These are phyloP conservation scores for Eremothecium cymbalariae DNA, from an alignment of 1,139 yeast species.

Conservation along the genomic window DNA sequence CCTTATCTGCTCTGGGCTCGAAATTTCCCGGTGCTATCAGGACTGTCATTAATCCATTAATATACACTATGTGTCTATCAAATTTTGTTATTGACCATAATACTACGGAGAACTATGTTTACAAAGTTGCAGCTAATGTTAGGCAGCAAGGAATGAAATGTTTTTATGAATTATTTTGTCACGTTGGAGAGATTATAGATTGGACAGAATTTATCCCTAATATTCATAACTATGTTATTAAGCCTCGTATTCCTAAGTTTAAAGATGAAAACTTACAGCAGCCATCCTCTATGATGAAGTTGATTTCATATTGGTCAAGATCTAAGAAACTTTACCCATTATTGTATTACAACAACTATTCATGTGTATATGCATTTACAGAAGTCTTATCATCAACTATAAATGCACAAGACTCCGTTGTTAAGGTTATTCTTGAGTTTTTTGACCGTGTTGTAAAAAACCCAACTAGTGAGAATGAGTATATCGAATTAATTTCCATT, in stretches of 20 bases:
- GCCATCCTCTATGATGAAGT: conserved; percentile 65
- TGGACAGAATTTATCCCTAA: conserved; percentile 52
- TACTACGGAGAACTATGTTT: conserved; percentile 27
- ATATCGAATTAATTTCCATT: conserved; percentile 43
- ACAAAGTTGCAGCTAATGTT: conserved; percentile 44
- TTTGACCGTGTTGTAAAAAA: conserved; percentile 40
- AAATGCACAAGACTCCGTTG: conserved; percentile 61
- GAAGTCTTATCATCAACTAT: conserved; percentile 41
- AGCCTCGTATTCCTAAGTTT: conserved; percentile 59
- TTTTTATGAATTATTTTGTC: conserved; percentile 43
- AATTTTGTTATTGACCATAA: conserved; percentile 39
- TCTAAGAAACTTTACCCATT: conserved; percentile 43
- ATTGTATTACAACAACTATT: conserved; percentile 47
- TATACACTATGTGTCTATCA: conserved; percentile 50
- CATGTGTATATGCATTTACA: conserved; percentile 50
- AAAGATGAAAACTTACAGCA: conserved; percentile 74
- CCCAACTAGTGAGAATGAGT: conserved; percentile 38
- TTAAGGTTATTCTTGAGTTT: conserved; percentile 50
- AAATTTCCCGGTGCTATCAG: conserved; percentile 45
- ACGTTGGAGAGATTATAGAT: conserved; percentile 39
- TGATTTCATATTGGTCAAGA: conserved; percentile 60
- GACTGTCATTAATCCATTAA: conserved; percentile 50
- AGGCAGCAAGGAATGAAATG: conserved; percentile 58
- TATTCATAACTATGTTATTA: conserved; percentile 49
- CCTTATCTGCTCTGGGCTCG: conserved; percentile 56